Percentiles rank a stretch among this genome's conserved stretches.
phyloP scores from a whole-genome alignment of 1,284 basidiomycete species.

The Tylopilus orsonianus region DNA sequence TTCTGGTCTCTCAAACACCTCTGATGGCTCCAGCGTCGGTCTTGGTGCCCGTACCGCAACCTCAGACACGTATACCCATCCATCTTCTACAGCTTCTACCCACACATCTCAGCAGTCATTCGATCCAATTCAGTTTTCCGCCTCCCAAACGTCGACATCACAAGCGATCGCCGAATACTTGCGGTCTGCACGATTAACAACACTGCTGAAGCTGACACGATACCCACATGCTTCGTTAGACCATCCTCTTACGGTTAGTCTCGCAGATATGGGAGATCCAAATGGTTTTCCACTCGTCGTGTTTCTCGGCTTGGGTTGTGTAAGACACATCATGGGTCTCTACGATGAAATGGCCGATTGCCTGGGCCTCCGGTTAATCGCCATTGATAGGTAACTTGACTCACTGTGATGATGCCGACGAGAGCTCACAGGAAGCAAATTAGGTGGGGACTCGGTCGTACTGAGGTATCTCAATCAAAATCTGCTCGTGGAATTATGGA shows the following conservation, averaged over 20 bases:
- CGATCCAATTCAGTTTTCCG: slow-evolving; percentile 43
- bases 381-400: slow-evolving; percentile 78
- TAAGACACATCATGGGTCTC: slow-evolving; percentile 90
- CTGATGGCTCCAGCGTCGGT: slow-evolving; percentile 29
- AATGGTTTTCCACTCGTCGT: slow-evolving; percentile 85
- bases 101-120: slow-evolving; percentile 46
- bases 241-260: slow-evolving; percentile 79
- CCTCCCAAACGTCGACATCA: slow-evolving; percentile 49
- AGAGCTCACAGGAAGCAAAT: slow-evolving; percentile 14
- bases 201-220: slow-evolving; percentile 74
- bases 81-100: slow-evolving; percentile 46
- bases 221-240: slow-evolving; percentile 75
- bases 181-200: slow-evolving; percentile 82
- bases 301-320: slow-evolving; percentile 92
- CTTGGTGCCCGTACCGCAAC: slow-evolving; percentile 16
- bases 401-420: slow-evolving; percentile 1
- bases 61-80: slow-evolving; percentile 21
- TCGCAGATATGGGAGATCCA: slow-evolving; percentile 86
- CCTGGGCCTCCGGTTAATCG: slow-evolving; percentile 85
- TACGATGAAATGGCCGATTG: slow-evolving; percentile 96
- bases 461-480: slow-evolving; percentile 66
- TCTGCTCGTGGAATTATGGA: slow-evolving; percentile 80
- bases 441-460: slow-evolving; percentile 93
- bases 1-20: slow-evolving; percentile 28
- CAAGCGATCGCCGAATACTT: slow-evolving; percentile 82